Percentiles rank a stretch among this genome's conserved stretches.
Evolutionary conservation across 1,284 basidiomycete species (phyloP).

Genomic region (Pyrrhoderma lamaoense): DNA sequence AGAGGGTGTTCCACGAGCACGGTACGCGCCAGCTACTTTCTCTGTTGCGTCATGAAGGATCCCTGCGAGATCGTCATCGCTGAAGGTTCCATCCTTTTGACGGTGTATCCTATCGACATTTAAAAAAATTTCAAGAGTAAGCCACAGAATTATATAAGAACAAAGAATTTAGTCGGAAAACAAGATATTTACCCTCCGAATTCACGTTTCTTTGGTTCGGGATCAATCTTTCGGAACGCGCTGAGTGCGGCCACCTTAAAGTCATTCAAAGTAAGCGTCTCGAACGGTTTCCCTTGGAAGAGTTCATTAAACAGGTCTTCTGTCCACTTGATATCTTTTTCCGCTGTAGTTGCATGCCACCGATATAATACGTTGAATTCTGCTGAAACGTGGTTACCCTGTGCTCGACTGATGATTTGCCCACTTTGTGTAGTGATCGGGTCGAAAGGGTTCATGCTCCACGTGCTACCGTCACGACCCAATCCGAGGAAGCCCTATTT

Average conservation of each 20-base stretch:
- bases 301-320: slow-evolving; percentile 30
- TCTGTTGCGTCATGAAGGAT: slow-evolving; percentile 37
- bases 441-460: slow-evolving; percentile 38
- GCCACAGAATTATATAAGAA: background rate
- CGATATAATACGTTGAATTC: slow-evolving; percentile 51
- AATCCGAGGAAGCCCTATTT: slow-evolving; percentile 35
- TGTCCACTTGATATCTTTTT: slow-evolving; percentile 40
- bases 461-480: slow-evolving; percentile 34
- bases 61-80: slow-evolving; percentile 37
- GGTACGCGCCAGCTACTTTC: slow-evolving; percentile 37
- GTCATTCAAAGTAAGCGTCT: slow-evolving; percentile 27
- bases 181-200: slow-evolving; percentile 28
- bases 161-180: slow-evolving; percentile 7
- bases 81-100: slow-evolving; percentile 30
- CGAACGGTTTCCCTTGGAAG: slow-evolving; percentile 28
- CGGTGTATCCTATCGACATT: slow-evolving; percentile 24
- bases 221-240: slow-evolving; percentile 21
- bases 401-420: slow-evolving; percentile 29
- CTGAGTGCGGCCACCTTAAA: slow-evolving; percentile 23
- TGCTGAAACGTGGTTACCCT: slow-evolving; percentile 42
- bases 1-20: slow-evolving; percentile 36
- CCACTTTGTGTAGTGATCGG: slow-evolving; percentile 11
- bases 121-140: background rate
- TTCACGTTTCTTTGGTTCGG: slow-evolving; percentile 29
- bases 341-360: slow-evolving; percentile 32